Conservation (phyloP, 73 alveolate genomes). For the Diophrys appendiculata region DNA sequence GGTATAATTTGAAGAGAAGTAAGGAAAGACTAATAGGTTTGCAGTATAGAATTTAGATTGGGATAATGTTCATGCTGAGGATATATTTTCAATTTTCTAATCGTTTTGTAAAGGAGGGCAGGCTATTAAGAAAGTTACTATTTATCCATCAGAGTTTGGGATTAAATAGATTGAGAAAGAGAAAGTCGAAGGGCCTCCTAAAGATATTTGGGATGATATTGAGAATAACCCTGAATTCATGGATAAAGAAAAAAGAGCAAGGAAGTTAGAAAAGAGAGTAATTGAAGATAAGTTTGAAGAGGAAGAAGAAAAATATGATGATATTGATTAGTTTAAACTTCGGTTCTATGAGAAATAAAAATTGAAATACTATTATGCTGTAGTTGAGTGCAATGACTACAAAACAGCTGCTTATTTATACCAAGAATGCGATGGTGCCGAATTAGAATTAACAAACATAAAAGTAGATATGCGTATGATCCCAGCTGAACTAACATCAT, state of each 20-base stretch:
- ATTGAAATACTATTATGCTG: slow-evolving; percentile 93
- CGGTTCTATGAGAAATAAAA: slow-evolving; percentile 91
- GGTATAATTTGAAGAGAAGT: slow-evolving; percentile 71
- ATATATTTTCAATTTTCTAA: slow-evolving; percentile 79
- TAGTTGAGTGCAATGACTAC: slow-evolving; percentile 84
- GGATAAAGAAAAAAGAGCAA: slow-evolving; percentile 25
- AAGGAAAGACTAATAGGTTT: slow-evolving; percentile 80
- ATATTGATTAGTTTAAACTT: slow-evolving; percentile 53
- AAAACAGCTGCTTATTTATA: slow-evolving; percentile 85
- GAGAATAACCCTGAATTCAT: slow-evolving; percentile 1
- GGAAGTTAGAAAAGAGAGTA: slow-evolving; percentile 39
- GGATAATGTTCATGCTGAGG: slow-evolving; percentile 88
- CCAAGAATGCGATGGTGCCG: slow-evolving; percentile 92
- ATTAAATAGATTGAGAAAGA: slow-evolving; percentile 87
- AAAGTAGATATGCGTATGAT: slow-evolving; percentile 88
- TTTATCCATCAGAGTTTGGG: slow-evolving; percentile 92
- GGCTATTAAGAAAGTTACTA: slow-evolving; percentile 77
- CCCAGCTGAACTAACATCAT: slow-evolving; percentile 75
- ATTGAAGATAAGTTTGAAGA: slow-evolving; percentile 42
- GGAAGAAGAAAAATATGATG: slow-evolving; percentile 39
- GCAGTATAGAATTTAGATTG: slow-evolving; percentile 95
- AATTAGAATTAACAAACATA: slow-evolving; percentile 88
- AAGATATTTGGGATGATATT: slow-evolving; percentile 57
- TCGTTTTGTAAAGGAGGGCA: slow-evolving; percentile 86
- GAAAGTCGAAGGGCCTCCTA: slow-evolving; percentile 85